Evolutionary conservation across 2,329 filamentous ascomycete species (phyloP), one percentile per base, ranked within the genome.

Genomic region (Aciculosporium take): DNA sequence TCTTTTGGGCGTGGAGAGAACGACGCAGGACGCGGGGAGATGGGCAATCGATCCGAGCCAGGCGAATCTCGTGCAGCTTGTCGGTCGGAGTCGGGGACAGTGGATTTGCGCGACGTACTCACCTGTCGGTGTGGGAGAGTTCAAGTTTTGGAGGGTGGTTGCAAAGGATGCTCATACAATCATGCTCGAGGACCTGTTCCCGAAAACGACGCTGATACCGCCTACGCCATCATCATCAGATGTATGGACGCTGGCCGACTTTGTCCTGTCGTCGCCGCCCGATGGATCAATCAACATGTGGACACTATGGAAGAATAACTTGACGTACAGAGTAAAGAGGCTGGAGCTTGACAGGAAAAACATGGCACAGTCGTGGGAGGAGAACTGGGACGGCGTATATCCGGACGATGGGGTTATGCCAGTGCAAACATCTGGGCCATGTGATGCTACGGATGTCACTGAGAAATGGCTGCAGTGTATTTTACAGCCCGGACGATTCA

Each of bases 391-490:
- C 42, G 72, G 72, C 10, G 79, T 82, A 12, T 72, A 72, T 39
- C 67, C 74, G 31, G 81, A 85, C 45, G 72, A 68, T 17, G 61
- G 70, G 8, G 57, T 69, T 24, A 63, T 71, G 18, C 63, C 69
- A 3, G 67, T 73, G 5, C 76, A 76, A 27, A 63, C 68, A 13
- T 70, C 79, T n/a, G 68, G 74, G 12, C 62, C 74, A 12, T 74
- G 74, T 46, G 80, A 85, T 53, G 64, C 79, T 27, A 71, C 76
- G 24, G 81, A 88, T 58, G 68, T 78, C 6, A 81, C 80, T 0
- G 85, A 94, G 52, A 83, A 83, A 56, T 98, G 91, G 91, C 65
- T 95, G 7, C 71, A 82, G 23, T 82, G 83, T 49, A 76, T 98
- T 44, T 73, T 96, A 51, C 79, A 76, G 45, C 89, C 91, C 1